phyloP scores from a whole-genome alignment of 208 protist genomes.

The Leishmania tropica region DNA sequence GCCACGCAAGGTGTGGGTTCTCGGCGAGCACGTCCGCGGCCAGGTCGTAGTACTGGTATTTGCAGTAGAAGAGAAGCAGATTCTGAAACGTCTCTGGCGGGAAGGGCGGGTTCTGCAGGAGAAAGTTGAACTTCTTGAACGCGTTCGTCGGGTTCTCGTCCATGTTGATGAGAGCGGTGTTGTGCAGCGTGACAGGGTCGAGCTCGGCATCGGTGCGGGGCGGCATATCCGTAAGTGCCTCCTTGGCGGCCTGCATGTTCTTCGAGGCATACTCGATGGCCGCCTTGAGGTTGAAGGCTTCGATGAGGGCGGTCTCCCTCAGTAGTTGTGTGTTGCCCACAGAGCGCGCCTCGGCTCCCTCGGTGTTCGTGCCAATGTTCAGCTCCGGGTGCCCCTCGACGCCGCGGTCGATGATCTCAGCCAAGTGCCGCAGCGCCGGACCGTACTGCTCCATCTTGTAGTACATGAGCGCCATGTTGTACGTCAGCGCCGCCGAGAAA shows the following conservation, averaged over 20 bases:
- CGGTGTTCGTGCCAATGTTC: conserved; percentile 92
- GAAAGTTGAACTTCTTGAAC: conserved; percentile 97
- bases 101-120: conserved; percentile 95
- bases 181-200: conserved; percentile 97
- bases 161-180: conserved; percentile 98
- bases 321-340: conserved; percentile 96
- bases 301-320: conserved; percentile 96
- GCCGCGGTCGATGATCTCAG: conserved; percentile 96
- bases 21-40: conserved; percentile 96
- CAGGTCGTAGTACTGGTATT: conserved; percentile 96
- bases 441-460: conserved; percentile 96
- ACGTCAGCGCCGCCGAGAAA: conserved; percentile 92
- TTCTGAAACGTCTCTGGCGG: conserved; percentile 98
- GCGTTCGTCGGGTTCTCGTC: conserved; percentile 92
- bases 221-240: conserved; percentile 97
- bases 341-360: conserved; percentile 93
- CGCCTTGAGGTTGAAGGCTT: conserved; percentile 98
- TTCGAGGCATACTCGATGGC: conserved; percentile 97
- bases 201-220: conserved; percentile 95
- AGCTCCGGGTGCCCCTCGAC: conserved; percentile 96
- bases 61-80: conserved; percentile 96
- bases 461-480: conserved; percentile 97
- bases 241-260: conserved; percentile 90
- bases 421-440: conserved; percentile 92
- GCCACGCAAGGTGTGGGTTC: conserved; percentile 94